phyloP scores from a whole-genome alignment of 2,329 filamentous ascomycete genomes.

The Dothistroma septosporum region DNA sequence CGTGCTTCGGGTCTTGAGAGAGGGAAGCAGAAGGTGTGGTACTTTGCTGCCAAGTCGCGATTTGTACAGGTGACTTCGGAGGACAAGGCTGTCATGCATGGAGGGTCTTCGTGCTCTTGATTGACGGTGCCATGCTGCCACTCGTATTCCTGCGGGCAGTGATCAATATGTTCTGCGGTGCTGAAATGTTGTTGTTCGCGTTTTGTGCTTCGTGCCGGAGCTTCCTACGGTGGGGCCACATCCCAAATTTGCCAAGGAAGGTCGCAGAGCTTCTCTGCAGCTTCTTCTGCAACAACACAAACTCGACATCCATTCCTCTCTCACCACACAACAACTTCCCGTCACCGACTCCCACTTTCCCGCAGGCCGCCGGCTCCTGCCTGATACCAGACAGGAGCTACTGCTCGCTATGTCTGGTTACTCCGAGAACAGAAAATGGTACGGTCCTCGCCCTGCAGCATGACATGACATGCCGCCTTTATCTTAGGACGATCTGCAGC shows the following conservation, averaged over 20 bases:
- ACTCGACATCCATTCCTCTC: background rate
- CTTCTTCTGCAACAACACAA: slow-evolving; percentile 1
- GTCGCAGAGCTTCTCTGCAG: background rate
- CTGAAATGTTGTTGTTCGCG: too few species aligned
- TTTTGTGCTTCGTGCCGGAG: too few species aligned
- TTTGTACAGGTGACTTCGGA: background rate
- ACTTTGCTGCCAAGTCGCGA: slow-evolving; percentile 2
- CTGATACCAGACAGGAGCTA: background rate
- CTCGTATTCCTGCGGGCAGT: too few species aligned
- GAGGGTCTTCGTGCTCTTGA: too few species aligned
- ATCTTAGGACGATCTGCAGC: background rate
- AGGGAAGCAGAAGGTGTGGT: slow-evolving; percentile 3
- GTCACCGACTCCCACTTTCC: background rate
- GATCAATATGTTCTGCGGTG: too few species aligned
- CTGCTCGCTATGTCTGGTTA: slow-evolving; percentile 7
- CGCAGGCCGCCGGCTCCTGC: background rate
- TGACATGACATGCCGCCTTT: background rate
- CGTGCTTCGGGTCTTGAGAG: slow-evolving; percentile 5
- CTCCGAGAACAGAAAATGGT: slow-evolving; percentile 9
- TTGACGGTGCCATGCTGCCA: too few species aligned
- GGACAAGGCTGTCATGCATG: background rate
- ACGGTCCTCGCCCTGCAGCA: background rate
- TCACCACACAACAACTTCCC: background rate
- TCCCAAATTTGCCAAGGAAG: too few species aligned
- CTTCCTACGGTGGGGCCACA: too few species aligned